Conservation (phyloP, 2,329 filamentous ascomycete genomes). For the Pseudophaeomoniella oleicola region DNA sequence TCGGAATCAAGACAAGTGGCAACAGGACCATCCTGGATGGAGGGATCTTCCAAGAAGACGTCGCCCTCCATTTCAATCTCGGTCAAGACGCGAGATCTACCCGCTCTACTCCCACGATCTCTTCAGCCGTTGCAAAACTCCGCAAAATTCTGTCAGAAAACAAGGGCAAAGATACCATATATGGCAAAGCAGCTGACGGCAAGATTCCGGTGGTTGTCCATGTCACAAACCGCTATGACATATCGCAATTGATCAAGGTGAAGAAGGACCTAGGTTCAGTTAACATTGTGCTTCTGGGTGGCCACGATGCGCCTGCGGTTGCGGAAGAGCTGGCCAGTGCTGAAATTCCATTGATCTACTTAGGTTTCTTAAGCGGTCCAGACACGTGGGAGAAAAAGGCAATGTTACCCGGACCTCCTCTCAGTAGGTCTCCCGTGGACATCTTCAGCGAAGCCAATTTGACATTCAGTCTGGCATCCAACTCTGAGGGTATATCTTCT, state of each 20-base stretch:
- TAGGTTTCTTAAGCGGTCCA: no score
- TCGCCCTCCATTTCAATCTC: constrained; percentile 38
- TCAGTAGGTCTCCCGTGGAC: no score
- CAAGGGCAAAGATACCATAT: no score
- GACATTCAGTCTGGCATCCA: constrained; percentile 11
- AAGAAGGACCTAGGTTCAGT: constrained; percentile 23
- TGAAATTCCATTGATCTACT: no score
- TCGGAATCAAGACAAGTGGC: constrained; percentile 41
- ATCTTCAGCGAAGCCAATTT: no score
- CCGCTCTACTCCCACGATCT: constrained; percentile 16
- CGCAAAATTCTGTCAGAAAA: constrained; percentile 18
- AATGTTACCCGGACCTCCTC: no score
- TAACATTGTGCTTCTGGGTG: constrained; percentile 27
- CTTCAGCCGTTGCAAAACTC: constrained; percentile 16
- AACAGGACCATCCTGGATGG: constrained; percentile 30
- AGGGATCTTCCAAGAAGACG: constrained; percentile 38
- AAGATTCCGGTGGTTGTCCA: not conserved
- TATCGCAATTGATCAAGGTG: constrained; percentile 21
- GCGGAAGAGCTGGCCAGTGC: not conserved
- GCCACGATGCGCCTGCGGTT: constrained; percentile 14
- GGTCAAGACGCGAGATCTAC: constrained; percentile 19
- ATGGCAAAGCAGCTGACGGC: no score
- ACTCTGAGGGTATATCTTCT: constrained; percentile 28
- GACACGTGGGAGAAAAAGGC: no score
- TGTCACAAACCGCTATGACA: constrained; percentile 5